These are phyloP conservation scores for Geotrichum histeridarum DNA, from an alignment of 1,139 yeast species.

Conservation along the genomic window DNA sequence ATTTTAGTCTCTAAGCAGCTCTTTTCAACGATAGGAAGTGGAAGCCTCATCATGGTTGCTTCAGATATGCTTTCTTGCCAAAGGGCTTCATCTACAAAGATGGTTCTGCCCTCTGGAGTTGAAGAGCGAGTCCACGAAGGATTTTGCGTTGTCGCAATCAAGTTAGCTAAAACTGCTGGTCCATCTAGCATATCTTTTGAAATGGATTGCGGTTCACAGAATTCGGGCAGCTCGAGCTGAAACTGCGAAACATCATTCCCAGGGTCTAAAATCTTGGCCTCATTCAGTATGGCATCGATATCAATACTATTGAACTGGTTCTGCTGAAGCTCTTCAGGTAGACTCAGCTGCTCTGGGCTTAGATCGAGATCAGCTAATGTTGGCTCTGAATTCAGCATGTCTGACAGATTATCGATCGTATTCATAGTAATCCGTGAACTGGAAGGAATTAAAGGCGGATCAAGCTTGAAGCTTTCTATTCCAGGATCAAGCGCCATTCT, in stretches of 20 bases:
- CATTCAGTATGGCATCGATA: not conserved
- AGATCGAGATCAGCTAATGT: conserved; percentile 8
- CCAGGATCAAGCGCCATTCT: not conserved
- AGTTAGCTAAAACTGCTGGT: not conserved
- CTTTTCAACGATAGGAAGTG: conserved; percentile 9
- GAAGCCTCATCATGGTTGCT: conserved; percentile 9
- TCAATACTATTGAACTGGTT: not conserved
- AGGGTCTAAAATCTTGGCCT: not conserved
- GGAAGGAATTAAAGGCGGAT: conserved; percentile 1
- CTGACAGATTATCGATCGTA: not conserved
- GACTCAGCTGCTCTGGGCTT: conserved; percentile 2
- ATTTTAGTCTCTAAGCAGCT: not conserved
- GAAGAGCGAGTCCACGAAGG: not conserved
- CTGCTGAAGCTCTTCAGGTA: not conserved
- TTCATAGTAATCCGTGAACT: no score
- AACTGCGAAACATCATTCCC: not conserved
- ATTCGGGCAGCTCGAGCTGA: conserved; percentile 1
- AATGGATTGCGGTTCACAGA: not conserved
- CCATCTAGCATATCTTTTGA: not conserved
- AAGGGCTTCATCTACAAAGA: conserved; percentile 1
- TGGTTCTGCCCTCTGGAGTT: not conserved
- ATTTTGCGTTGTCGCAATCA: not conserved
- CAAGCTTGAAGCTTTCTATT: not conserved
- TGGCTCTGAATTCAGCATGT: conserved; percentile 5
- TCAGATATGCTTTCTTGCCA: conserved; percentile 10